phyloP scores from a whole-genome alignment of 306 rosid species.

The Calophaca sinica region DNA sequence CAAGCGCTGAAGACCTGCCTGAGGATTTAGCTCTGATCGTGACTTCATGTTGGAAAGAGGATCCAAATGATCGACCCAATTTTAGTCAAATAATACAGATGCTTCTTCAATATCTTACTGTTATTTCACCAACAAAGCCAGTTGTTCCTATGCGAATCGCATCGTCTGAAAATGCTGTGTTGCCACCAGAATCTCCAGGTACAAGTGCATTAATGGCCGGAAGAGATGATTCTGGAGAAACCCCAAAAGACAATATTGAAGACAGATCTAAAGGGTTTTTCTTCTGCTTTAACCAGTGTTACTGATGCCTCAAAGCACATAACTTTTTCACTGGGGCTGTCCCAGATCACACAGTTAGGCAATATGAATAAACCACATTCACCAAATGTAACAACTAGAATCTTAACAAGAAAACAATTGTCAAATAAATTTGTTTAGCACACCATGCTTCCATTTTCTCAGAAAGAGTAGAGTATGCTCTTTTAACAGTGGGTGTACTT shows the following conservation, averaged over 20 bases:
- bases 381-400: slow-evolving; percentile 29
- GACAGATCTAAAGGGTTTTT: slow-evolving; percentile 66
- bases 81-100: slow-evolving; percentile 81
- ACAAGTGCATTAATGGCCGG: slow-evolving; percentile 79
- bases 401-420: background rate
- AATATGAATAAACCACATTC: slow-evolving; percentile 27
- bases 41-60: slow-evolving; percentile 91
- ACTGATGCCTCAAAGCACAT: slow-evolving; percentile 51
- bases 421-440: slow-evolving; percentile 14
- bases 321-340: background rate
- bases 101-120: slow-evolving; percentile 70
- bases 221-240: slow-evolving; percentile 59
- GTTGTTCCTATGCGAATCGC: slow-evolving; percentile 53
- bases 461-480: slow-evolving; percentile 24
- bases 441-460: slow-evolving; percentile 38
- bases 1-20: slow-evolving; percentile 78
- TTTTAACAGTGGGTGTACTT: slow-evolving; percentile 1
- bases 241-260: slow-evolving; percentile 48
- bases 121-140: slow-evolving; percentile 57
- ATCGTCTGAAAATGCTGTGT: slow-evolving; percentile 66
- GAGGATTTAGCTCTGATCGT: slow-evolving; percentile 71
- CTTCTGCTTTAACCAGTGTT: slow-evolving; percentile 76
- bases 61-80: slow-evolving; percentile 75
- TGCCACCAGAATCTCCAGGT: slow-evolving; percentile 90
- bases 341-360: slow-evolving; percentile 5